phyloP scores from a whole-genome alignment of 805 yeast species.

The Candida nanaspora region DNA sequence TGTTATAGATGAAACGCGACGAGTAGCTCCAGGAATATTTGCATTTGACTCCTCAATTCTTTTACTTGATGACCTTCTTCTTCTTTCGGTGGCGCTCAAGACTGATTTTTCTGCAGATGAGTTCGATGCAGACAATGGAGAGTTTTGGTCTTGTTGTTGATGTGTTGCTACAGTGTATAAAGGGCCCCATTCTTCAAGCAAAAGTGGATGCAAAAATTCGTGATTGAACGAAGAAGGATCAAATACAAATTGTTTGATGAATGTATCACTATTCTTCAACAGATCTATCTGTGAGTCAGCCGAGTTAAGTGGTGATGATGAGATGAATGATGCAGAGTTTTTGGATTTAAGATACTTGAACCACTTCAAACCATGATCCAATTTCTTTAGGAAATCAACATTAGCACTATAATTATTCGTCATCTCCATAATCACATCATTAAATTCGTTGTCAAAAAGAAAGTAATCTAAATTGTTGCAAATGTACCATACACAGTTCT shows the following conservation, averaged over 20 bases:
- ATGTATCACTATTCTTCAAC: conserved; percentile 5
- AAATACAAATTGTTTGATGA: conserved; percentile 27
- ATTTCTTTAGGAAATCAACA: conserved; percentile 9
- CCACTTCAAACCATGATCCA: conserved; percentile 30
- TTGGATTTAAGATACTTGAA: conserved; percentile 19
- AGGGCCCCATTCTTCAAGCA: conserved; percentile 21
- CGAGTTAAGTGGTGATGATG: too few species aligned
- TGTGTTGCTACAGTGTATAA: conserved; percentile 2
- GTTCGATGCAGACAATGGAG: not conserved
- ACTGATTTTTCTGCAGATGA: conserved; percentile 1
- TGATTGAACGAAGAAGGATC: conserved; percentile 32
- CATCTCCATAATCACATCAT: conserved; percentile 24
- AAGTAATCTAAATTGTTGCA: conserved; percentile 57
- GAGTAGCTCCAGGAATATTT: conserved; percentile 15
- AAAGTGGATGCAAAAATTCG: conserved; percentile 29
- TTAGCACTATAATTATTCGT: conserved; percentile 3
- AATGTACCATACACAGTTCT: conserved; percentile 61
- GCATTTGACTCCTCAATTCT: conserved; percentile 14
- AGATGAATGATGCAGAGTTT: not conserved
- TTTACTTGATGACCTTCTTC: conserved; percentile 18
- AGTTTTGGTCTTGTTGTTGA: conserved; percentile 3
- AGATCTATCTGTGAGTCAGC: too few species aligned
- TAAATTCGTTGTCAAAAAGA: conserved; percentile 38
- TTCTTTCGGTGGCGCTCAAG: conserved; percentile 7
- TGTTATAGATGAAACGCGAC: not conserved